Percentiles rank a stretch among this genome's conserved stretches.
phyloP scores from a whole-genome alignment of 2,329 filamentous ascomycete genomes.

The Cladosporium sp. region DNA sequence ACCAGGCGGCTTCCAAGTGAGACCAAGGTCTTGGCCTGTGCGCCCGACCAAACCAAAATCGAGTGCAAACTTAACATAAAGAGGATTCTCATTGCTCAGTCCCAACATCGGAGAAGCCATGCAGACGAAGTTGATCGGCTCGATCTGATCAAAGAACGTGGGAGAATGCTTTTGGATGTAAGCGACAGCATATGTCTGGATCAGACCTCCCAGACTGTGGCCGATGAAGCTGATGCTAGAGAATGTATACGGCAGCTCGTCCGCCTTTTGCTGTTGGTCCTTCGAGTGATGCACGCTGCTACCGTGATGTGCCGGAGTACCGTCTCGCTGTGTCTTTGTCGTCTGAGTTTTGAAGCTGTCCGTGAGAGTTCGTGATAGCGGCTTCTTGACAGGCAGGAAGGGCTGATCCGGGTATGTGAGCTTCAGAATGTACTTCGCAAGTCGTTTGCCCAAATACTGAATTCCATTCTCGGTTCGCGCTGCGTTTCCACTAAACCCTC shows the following conservation, averaged over 20 bases:
- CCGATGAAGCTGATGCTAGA: constrained; percentile 94
- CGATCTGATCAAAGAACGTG: constrained; percentile 79
- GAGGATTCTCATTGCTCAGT: constrained; percentile 92
- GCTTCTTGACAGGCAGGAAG: constrained; percentile 64
- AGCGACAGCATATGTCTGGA: constrained; percentile 91
- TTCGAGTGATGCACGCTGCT: constrained; percentile 55
- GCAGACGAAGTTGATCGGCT: constrained; percentile 84
- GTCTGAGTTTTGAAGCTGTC: constrained; percentile 46
- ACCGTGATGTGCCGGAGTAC: constrained; percentile 51
- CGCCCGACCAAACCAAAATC: constrained; percentile 96
- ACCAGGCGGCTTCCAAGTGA: constrained; percentile 90
- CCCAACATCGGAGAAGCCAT: constrained; percentile 85
- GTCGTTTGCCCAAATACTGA: constrained; percentile 90
- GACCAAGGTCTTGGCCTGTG: constrained; percentile 87
- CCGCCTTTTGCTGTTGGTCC: constrained; percentile 39
- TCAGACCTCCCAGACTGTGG: constrained; percentile 82
- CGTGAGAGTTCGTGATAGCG: constrained; percentile 46
- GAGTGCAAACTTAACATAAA: constrained; percentile 94
- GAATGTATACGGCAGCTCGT: constrained; percentile 67
- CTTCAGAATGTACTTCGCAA: constrained; percentile 84
- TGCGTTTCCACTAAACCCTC: constrained; percentile 85
- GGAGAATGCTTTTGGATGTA: constrained; percentile 97
- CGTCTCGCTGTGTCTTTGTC: constrained; percentile 42
- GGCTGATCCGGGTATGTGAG: constrained; percentile 95
- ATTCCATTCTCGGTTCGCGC: constrained; percentile 91